Base-by-base conservation (phyloP, 176 grass and related monocot genomes). In the Triticum aestivum region DNA sequence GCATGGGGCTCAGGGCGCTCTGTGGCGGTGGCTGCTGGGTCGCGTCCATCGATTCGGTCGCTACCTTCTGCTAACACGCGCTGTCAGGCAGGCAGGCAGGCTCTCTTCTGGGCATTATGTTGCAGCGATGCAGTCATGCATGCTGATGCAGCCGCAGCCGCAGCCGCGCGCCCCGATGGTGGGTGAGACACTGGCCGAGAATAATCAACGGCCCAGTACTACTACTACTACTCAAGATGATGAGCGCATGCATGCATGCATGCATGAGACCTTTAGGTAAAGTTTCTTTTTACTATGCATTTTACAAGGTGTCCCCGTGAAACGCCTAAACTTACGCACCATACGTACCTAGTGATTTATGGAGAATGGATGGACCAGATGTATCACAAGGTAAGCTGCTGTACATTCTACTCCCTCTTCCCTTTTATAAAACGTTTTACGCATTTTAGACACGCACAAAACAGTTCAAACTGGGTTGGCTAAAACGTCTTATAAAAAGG, bases 21-120 rank as follows among this genome's bases (percentile, higher is more conserved):
- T 73, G 69, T 73, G 69, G 34, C 51, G 5, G 52, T 8, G 18
- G 54, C 7, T 21, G 17, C 21, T 11, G 20, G 11, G 5, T 72
- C 69, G 23, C 42, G 32, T n/a, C 14, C 21, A 23, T 47, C 71
- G 23, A 17, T 21, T 23, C 37, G 69, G 21, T 21, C 18, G 65
- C 65, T 71, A 41, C 18, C 39, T 74, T 74, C 71, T 74, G 71
- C 39, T 12, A 44, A 34, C 18, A 5, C 34, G 69, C 68, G 18
- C 35, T 71, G 67, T 33, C 67, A 21, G 69, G 15, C 51, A 17
- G 15, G 15, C 51, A 54, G 15, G 51, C 51, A 54, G 51, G 51
- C 51, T 54, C 69, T 72, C 69, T 20, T 72, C 71, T 74, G 71
- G 71, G 39, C 12, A 42, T 74, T 74, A 74, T 74, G 71, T 74